These are phyloP conservation scores for Colletotrichum somersetense DNA, from an alignment of 2,329 filamentous ascomycete species.

Conservation along the genomic window DNA sequence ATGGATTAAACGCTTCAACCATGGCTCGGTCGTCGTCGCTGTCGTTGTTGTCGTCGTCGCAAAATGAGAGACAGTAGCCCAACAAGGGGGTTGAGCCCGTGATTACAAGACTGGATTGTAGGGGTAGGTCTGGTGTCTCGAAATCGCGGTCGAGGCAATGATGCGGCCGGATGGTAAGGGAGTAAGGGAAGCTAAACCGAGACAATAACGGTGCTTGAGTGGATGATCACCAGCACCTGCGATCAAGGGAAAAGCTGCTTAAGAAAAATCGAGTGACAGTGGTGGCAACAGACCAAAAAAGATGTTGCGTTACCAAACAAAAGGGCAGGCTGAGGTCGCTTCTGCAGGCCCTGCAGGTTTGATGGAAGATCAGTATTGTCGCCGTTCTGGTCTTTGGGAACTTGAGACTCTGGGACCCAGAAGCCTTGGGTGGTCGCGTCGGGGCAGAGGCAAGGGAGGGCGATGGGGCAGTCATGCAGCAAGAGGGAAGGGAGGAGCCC, in stretches of 20 bases:
- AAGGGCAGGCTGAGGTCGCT: constrained; percentile 17
- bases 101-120: constrained; percentile 1
- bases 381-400: constrained; percentile 15
- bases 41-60: background rate
- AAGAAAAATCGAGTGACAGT: background rate
- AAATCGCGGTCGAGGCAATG: constrained; percentile 5
- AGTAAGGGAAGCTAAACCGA: constrained; percentile 17
- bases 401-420: background rate
- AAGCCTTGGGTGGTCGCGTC: constrained; percentile 4
- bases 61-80: constrained; percentile 17
- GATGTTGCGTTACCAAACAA: background rate
- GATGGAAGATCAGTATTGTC: constrained; percentile 20
- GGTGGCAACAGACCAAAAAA: background rate
- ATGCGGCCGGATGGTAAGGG: background rate
- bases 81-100: constrained; percentile 17
- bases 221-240: constrained; percentile 2
- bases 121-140: constrained; percentile 10
- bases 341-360: constrained; percentile 34
- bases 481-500: constrained; percentile 13
- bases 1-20: background rate
- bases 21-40: constrained; percentile 9
- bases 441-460: constrained; percentile 33
- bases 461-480: constrained; percentile 26
- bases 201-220: constrained; percentile 18
- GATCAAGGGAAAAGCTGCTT: background rate